A percentile compares a stretch with the other conserved stretches of the same genome.
Conservation (phyloP, 2,329 filamentous ascomycete genomes). For the Aciculosporium take region DNA sequence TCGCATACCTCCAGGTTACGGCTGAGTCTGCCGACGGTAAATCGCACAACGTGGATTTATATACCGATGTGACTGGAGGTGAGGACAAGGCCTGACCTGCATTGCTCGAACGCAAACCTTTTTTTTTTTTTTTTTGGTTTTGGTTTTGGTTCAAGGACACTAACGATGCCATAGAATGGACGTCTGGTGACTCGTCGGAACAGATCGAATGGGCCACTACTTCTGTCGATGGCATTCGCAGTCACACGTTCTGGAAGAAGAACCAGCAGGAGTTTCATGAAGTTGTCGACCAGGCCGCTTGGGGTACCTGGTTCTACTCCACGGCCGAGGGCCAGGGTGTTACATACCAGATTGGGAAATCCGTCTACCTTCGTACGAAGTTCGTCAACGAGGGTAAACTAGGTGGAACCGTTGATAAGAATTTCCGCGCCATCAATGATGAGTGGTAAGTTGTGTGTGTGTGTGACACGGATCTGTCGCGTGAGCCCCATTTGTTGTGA, state of each 20-base stretch:
- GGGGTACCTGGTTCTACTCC: slow-evolving; percentile 69
- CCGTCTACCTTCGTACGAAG: slow-evolving; percentile 46
- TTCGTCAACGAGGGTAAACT: slow-evolving; percentile 53
- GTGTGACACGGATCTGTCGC: background rate
- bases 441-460: slow-evolving; percentile 16
- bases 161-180: slow-evolving; percentile 43
- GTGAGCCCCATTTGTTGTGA: background rate
- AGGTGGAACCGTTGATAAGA: slow-evolving; percentile 46
- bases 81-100: background rate
- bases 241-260: slow-evolving; percentile 48
- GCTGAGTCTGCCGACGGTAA: slow-evolving; percentile 48
- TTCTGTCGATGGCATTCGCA: slow-evolving; percentile 36
- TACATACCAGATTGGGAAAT: slow-evolving; percentile 57
- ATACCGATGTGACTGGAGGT: slow-evolving; percentile 49
- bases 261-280: slow-evolving; percentile 55
- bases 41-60: slow-evolving; percentile 52
- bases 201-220: slow-evolving; percentile 52
- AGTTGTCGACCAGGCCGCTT: slow-evolving; percentile 55
- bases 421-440: slow-evolving; percentile 34
- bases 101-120: background rate
- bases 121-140: no score
- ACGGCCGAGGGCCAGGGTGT: slow-evolving; percentile 39
- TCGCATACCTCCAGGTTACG: slow-evolving; percentile 54
- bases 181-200: slow-evolving; percentile 48
- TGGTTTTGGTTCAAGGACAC: no score